Conservation (phyloP, 2,329 filamentous ascomycete genomes). For the Ophiocordyceps camponoti-rufipedis region DNA sequence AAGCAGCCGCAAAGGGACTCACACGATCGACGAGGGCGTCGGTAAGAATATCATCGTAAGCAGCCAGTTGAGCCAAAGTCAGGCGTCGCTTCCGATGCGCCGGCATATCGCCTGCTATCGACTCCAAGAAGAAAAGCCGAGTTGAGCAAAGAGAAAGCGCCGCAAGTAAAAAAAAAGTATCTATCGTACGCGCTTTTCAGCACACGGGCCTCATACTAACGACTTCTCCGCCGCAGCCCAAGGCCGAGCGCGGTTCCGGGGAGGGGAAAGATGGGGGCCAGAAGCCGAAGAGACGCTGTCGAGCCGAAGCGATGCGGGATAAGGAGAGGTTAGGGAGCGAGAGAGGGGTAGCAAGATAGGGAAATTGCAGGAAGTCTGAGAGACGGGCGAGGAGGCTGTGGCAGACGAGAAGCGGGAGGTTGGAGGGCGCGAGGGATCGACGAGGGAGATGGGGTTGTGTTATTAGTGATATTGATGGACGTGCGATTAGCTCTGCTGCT, state of each 20-base stretch:
- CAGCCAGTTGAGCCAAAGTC: conserved; percentile 71
- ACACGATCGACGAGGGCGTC: conserved; percentile 93
- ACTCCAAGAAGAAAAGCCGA: not conserved
- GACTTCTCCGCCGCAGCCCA: not conserved
- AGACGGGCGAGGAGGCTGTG: no score
- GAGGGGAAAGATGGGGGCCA: not conserved
- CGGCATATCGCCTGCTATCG: not conserved
- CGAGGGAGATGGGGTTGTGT: not conserved
- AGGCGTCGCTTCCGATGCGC: conserved; percentile 46
- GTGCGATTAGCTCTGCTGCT: not conserved
- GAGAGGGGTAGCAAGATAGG: no score
- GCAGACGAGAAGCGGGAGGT: not conserved
- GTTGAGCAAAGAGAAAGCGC: not conserved
- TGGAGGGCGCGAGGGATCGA: not conserved
- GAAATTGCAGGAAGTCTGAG: no score
- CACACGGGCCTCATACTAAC: not conserved
- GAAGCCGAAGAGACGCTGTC: not conserved
- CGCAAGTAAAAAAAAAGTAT: not conserved
- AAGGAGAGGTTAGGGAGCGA: no score
- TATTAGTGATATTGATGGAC: not conserved
- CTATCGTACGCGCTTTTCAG: not conserved
- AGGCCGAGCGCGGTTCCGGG: not conserved
- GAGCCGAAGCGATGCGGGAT: not conserved
- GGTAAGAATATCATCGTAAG: conserved; percentile 90
- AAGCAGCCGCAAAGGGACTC: conserved; percentile 22